Evolutionary conservation across 2,329 filamentous ascomycete genomes (phyloP).

Genomic region (Trichoderma sp.): DNA sequence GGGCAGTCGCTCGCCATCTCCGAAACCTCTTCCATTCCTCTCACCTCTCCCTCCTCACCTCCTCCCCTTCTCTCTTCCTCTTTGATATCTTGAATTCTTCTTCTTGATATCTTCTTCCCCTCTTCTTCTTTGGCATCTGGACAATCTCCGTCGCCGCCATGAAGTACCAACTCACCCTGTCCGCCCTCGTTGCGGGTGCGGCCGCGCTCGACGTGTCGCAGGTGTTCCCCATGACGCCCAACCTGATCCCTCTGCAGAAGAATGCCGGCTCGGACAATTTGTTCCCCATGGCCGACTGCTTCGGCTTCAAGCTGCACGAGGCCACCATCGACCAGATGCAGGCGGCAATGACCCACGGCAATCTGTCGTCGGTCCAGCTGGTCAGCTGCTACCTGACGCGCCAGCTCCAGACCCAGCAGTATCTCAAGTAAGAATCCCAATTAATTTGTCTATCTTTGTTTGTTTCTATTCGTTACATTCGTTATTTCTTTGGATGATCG

Average conservation of each 20-base stretch:
- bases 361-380: conserved; percentile 56
- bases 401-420: conserved; percentile 59
- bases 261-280: conserved; percentile 37
- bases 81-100: neutral
- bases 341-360: conserved; percentile 50
- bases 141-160: conserved; percentile 22
- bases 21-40: neutral
- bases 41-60: neutral
- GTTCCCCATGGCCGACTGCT: conserved; percentile 63
- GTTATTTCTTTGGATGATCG: neutral
- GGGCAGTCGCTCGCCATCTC: neutral
- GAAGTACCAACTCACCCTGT: conserved; percentile 25
- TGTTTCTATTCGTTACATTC: neutral
- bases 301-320: conserved; percentile 62
- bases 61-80: neutral
- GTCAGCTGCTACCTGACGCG: conserved; percentile 61
- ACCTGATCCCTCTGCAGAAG: conserved; percentile 35
- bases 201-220: conserved; percentile 8
- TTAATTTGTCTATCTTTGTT: neutral
- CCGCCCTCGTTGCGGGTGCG: conserved; percentile 23
- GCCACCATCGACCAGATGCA: conserved; percentile 69
- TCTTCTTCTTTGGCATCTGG: neutral
- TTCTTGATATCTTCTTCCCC: neutral
- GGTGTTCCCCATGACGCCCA: conserved; percentile 24
- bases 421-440: conserved; percentile 52